Conservation (phyloP, 176 grass and related monocot genomes). For the Oryza meyeriana region DNA sequence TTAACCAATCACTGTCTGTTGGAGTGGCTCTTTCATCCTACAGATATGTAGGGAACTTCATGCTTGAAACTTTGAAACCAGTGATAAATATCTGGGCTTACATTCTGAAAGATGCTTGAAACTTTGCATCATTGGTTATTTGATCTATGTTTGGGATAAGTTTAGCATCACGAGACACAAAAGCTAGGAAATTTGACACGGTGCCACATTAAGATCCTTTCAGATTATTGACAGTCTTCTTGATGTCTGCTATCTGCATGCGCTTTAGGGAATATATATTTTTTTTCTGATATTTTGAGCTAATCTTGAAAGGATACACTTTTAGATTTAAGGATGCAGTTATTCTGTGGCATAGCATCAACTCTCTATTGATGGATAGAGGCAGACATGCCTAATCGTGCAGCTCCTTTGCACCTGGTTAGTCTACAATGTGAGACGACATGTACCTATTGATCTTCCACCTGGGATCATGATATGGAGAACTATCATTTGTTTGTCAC, state of each 20-base stretch:
- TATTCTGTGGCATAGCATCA: neutral
- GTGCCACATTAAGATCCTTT: neutral
- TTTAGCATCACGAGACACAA: neutral
- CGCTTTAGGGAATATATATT: neutral
- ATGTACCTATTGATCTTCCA: neutral
- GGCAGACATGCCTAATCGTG: neutral
- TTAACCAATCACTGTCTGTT: too few species aligned
- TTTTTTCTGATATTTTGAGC: slow-evolving; percentile 1
- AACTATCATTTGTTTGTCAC: neutral
- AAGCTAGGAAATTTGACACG: slow-evolving; percentile 2
- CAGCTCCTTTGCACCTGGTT: neutral
- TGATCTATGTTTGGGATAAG: neutral
- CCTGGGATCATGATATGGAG: neutral
- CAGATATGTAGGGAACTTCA: too few species aligned
- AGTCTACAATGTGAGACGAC: neutral
- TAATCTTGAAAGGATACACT: neutral
- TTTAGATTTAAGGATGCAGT: neutral
- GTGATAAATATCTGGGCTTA: too few species aligned
- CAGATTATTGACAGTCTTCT: neutral
- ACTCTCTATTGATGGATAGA: slow-evolving; percentile 1
- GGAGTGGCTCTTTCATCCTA: too few species aligned
- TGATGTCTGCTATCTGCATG: neutral
- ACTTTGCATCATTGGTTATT: slow-evolving; percentile 6
- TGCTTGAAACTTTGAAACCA: too few species aligned
- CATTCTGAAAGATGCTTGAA: too few species aligned